Conservation (phyloP, 1,284 basidiomycete species). For the Moesziomyces sp. region DNA sequence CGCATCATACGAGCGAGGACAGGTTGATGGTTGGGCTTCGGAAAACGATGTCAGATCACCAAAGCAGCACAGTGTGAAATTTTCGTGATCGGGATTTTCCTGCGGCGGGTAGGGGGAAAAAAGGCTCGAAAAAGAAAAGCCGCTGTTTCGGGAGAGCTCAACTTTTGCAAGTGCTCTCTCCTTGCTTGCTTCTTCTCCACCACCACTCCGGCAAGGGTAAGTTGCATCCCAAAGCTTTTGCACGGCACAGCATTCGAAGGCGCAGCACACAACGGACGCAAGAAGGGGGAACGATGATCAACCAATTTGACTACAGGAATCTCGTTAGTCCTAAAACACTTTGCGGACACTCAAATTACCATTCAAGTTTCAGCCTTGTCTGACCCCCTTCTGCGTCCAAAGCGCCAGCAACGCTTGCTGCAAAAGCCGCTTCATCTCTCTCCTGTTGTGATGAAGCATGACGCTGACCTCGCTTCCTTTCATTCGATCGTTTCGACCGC, state of each 20-base stretch:
- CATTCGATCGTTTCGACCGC: too few relatives aligned
- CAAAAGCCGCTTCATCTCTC: neutral
- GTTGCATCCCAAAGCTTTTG: neutral
- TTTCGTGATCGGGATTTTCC: too few relatives aligned
- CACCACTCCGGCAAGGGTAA: constrained; percentile 9
- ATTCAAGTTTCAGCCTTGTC: constrained; percentile 57
- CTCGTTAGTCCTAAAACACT: constrained; percentile 49
- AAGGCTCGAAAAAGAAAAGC: too few relatives aligned
- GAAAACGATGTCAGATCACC: too few relatives aligned
- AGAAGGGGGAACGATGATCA: constrained; percentile 33
- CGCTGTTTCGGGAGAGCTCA: too few relatives aligned
- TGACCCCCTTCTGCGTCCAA: constrained; percentile 12
- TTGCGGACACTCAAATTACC: constrained; percentile 53
- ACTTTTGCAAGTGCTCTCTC: too few relatives aligned
- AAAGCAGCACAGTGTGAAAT: too few relatives aligned
- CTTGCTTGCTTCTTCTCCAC: constrained; percentile 13
- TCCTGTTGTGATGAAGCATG: too few relatives aligned
- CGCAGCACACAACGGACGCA: neutral
- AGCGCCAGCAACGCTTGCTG: neutral
- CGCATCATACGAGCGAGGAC: neutral
- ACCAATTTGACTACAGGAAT: constrained; percentile 53
- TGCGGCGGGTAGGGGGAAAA: too few relatives aligned
- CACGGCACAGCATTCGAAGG: neutral
- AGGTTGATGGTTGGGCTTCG: too few relatives aligned
- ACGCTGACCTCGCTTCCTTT: too few relatives aligned